Conservation (phyloP, 768 basidiomycete species). For the Gyrodon lividus region DNA sequence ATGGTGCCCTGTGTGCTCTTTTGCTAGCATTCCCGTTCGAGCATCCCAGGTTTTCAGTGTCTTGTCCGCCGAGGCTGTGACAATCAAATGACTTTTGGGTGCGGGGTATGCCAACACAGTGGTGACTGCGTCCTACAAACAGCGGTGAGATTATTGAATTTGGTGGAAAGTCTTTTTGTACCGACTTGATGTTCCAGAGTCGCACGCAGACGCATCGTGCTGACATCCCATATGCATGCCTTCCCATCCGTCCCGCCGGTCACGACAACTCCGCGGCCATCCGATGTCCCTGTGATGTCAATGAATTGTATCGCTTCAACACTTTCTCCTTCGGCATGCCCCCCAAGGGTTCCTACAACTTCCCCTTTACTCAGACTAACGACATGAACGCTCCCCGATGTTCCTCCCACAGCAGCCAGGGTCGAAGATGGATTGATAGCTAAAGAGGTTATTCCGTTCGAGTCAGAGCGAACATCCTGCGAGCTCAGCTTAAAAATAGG, state of each 20-base stretch:
- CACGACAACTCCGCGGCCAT: constrained; percentile 57
- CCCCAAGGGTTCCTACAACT: constrained; percentile 72
- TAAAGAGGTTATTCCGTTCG: constrained; percentile 84
- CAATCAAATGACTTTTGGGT: constrained; percentile 73
- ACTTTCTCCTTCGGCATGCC: constrained; percentile 85
- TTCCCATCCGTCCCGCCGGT: constrained; percentile 94
- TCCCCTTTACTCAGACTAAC: constrained; percentile 87
- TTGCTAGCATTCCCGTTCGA: constrained; percentile 74
- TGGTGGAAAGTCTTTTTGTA: neutral
- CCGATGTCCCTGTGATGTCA: constrained; percentile 61
- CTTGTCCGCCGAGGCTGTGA: constrained; percentile 85
- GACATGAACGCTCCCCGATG: constrained; percentile 81
- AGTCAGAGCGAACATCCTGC: constrained; percentile 68
- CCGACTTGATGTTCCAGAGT: constrained; percentile 81
- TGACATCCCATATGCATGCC: constrained; percentile 91
- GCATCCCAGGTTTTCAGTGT: constrained; percentile 92
- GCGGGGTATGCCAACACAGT: constrained; percentile 70
- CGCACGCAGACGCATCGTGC: constrained; percentile 78
- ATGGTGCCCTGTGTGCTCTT: constrained; percentile 80
- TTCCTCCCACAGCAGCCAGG: constrained; percentile 88
- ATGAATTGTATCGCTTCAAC: constrained; percentile 86
- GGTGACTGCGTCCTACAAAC: constrained; percentile 80
- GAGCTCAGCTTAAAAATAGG: constrained; percentile 81
- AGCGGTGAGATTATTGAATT: constrained; percentile 4
- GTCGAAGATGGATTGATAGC: constrained; percentile 85